phyloP scores from a whole-genome alignment of 75 land plant genomes.

The Pinus tabuliformis region DNA sequence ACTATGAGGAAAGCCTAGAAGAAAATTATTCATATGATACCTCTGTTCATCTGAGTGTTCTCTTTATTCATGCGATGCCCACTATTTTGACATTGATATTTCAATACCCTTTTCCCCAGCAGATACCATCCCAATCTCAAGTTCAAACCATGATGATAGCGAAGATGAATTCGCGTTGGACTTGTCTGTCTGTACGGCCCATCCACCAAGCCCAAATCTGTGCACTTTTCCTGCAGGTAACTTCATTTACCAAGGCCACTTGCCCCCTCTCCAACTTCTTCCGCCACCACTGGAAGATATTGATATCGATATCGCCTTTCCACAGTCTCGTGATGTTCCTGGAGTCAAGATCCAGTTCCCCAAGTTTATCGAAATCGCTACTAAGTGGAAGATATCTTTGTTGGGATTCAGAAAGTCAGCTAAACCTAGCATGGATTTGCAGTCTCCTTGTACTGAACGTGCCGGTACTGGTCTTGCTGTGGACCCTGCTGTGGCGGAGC shows the following conservation, averaged over 20 bases:
- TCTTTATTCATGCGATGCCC: slow-evolving; percentile 38
- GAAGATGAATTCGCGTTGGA: slow-evolving; percentile 19
- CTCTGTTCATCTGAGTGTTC: not conserved
- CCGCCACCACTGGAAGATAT: not conserved
- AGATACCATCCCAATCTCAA: not conserved
- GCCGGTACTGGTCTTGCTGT: not conserved
- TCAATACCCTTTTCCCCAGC: slow-evolving; percentile 40
- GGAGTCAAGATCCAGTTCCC: slow-evolving; percentile 37
- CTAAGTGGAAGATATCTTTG: slow-evolving; percentile 45
- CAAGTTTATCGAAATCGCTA: slow-evolving; percentile 38
- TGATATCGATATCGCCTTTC: no score
- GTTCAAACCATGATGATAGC: slow-evolving; percentile 9
- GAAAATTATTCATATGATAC: not conserved
- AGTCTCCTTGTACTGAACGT: not conserved
- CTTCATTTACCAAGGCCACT: slow-evolving; percentile 45
- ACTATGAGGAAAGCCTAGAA: not conserved
- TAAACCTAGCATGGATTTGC: slow-evolving; percentile 11
- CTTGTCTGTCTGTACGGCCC: slow-evolving; percentile 16
- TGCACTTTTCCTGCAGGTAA: slow-evolving; percentile 32
- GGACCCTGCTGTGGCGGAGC: slow-evolving; percentile 2
- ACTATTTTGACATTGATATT: slow-evolving; percentile 66
- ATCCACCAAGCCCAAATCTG: slow-evolving; percentile 7
- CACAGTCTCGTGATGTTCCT: no score
- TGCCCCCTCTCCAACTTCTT: slow-evolving; percentile 31
- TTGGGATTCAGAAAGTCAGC: slow-evolving; percentile 35